Percentiles rank a stretch among this genome's conserved stretches.
Evolutionary conservation across 2,329 filamentous ascomycete genomes (phyloP).

Genomic region (Corynespora cassiicola): DNA sequence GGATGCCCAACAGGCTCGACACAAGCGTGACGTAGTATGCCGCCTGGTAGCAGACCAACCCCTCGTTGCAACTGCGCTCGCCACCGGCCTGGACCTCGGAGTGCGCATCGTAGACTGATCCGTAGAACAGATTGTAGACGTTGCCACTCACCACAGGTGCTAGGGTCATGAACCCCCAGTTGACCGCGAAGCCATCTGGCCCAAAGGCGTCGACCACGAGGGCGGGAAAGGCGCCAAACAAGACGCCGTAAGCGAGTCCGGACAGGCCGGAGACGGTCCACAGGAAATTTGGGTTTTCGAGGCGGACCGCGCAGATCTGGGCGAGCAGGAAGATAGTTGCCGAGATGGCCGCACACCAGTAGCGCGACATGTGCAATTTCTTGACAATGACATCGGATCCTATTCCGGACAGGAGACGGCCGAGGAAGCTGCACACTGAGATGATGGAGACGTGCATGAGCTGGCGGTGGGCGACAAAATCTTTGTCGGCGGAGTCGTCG

Average conservation of each 20-base stretch:
- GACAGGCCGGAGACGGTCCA: slow-evolving; percentile 81
- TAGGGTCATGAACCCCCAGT: slow-evolving; percentile 95
- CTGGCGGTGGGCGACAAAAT: slow-evolving; percentile 81
- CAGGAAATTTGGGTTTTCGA: slow-evolving; percentile 79
- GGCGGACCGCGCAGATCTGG: slow-evolving; percentile 76
- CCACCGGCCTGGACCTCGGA: slow-evolving; percentile 72
- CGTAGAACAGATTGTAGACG: slow-evolving; percentile 92
- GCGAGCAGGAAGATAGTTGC: slow-evolving; percentile 79
- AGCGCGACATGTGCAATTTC: slow-evolving; percentile 76
- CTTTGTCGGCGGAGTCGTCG: slow-evolving; percentile 73
- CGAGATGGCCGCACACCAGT: slow-evolving; percentile 88
- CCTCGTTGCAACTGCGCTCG: slow-evolving; percentile 76
- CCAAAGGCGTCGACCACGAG: slow-evolving; percentile 89
- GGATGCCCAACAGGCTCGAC: slow-evolving; percentile 72
- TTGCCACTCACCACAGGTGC: slow-evolving; percentile 88
- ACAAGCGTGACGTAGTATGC: slow-evolving; percentile 82
- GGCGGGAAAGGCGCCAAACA: slow-evolving; percentile 93
- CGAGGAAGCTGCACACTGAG: slow-evolving; percentile 85
- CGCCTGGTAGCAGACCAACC: slow-evolving; percentile 77
- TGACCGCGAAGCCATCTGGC: slow-evolving; percentile 85
- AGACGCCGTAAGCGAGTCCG: slow-evolving; percentile 87
- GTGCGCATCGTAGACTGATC: slow-evolving; percentile 80
- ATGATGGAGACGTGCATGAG: slow-evolving; percentile 93
- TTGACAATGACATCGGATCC: slow-evolving; percentile 92
- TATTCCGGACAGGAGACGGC: slow-evolving; percentile 75